phyloP scores from a whole-genome alignment of 1,284 basidiomycete species.

The Austroboletus niveus region DNA sequence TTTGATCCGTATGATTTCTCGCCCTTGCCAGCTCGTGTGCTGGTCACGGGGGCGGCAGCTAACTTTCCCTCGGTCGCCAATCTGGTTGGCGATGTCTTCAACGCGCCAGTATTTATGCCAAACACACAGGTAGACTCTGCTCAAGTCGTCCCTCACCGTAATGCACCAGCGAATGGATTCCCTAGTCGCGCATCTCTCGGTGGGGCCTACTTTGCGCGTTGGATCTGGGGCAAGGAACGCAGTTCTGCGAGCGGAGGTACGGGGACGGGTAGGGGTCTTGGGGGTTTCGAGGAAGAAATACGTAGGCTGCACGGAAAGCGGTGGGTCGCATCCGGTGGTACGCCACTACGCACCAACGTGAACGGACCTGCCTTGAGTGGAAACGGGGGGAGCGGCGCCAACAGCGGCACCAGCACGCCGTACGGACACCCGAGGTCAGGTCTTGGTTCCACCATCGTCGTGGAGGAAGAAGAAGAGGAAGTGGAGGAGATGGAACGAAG shows the following conservation, averaged over 20 bases:
- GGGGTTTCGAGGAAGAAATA: slow-evolving; percentile 76
- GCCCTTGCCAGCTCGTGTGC: slow-evolving; percentile 58
- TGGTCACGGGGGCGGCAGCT: slow-evolving; percentile 72
- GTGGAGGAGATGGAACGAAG: slow-evolving; percentile 50
- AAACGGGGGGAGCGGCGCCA: slow-evolving; percentile 40
- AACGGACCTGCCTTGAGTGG: slow-evolving; percentile 34
- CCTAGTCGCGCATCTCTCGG: slow-evolving; percentile 68
- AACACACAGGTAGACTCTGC: slow-evolving; percentile 71
- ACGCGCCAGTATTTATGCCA: slow-evolving; percentile 70
- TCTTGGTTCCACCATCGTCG: slow-evolving; percentile 58
- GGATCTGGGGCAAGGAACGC: slow-evolving; percentile 75
- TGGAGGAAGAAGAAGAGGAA: slow-evolving; percentile 76
- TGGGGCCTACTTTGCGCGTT: slow-evolving; percentile 71
- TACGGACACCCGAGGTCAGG: slow-evolving; percentile 51
- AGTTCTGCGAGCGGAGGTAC: slow-evolving; percentile 32
- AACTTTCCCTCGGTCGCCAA: slow-evolving; percentile 82
- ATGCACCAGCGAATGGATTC: slow-evolving; percentile 65
- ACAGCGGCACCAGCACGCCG: slow-evolving; percentile 61
- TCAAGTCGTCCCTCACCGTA: slow-evolving; percentile 67
- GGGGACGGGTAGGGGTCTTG: slow-evolving; percentile 41
- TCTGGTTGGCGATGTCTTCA: slow-evolving; percentile 76
- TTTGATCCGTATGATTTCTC: slow-evolving; percentile 75
- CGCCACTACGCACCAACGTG: slow-evolving; percentile 55
- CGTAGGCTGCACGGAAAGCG: slow-evolving; percentile 63
- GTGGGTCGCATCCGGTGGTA: slow-evolving; percentile 62